Evolutionary conservation across 257 asterid species (phyloP), one percentile per base, ranked within the genome.

Genomic region (Linderniella brevidens): DNA sequence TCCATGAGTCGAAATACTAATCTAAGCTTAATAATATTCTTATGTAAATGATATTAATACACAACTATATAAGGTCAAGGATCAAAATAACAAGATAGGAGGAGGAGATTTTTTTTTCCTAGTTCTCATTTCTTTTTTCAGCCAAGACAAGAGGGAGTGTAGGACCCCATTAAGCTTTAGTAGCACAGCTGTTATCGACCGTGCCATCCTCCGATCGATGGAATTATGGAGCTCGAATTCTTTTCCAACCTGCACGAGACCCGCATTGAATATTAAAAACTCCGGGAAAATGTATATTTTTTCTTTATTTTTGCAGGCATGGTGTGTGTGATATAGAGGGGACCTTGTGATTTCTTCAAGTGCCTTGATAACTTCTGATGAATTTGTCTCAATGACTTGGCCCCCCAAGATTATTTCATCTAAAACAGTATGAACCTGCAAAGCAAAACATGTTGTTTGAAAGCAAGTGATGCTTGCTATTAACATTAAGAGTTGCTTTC

Each of bases 401-500:
- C 98, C 98, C 35, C 94, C 98, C 66, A 83, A 61, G 52, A 88
- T 76, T 52, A 88, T 74, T 70, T 88, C 98, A 50, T 88, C 94
- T 70, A 88, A 64, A 56, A 88, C 71, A 52, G 83, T 70, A 69
- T 88, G 95, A 62, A 88, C 90, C 97, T 84, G 76, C 43, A 39
- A 10, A 39, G 43, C 15, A 11, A 37, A 11, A 37, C 40, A 37
- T 37, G n/a, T n/a, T n/a, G n/a, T n/a, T n/a, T n/a, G n/a, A n/a
- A n/a, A n/a, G n/a, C n/a, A n/a, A n/a, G n/a, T n/a, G n/a, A n/a
- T n/a, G n/a, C n/a, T n/a, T n/a, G n/a, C n/a, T n/a, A n/a, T n/a
- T n/a, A n/a, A n/a, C n/a, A n/a, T n/a, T n/a, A n/a, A n/a, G n/a
- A n/a, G n/a, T n/a, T n/a, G n/a, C n/a, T n/a, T n/a, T n/a, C n/a